These are phyloP conservation scores for Xerocomus brunneocitrinus DNA, from an alignment of 768 basidiomycete species.

Conservation along the genomic window DNA sequence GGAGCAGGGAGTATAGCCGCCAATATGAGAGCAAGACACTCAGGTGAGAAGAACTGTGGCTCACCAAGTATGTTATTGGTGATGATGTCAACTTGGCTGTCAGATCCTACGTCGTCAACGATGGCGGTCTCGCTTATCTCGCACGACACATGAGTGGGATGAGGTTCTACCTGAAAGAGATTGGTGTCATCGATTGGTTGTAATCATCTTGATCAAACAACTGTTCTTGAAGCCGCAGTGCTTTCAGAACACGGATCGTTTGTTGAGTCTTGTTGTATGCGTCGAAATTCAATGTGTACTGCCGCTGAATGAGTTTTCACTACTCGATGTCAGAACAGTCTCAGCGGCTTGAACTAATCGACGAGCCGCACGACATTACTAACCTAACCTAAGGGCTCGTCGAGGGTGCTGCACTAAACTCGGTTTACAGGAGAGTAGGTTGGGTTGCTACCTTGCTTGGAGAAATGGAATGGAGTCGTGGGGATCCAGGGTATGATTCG, in stretches of 20 bases:
- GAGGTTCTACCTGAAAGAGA: background rate
- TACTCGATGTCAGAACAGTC: background rate
- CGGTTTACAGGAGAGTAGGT: no score
- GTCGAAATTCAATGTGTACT: background rate
- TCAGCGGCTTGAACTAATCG: background rate
- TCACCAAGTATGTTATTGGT: background rate
- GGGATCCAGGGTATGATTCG: no score
- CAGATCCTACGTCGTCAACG: constrained; percentile 7
- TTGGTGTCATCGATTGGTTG: background rate
- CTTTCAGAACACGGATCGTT: background rate
- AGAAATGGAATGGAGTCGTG: no score
- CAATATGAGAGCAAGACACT: constrained; percentile 1
- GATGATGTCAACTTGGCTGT: no score
- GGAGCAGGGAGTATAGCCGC: constrained; percentile 7
- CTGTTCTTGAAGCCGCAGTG: background rate
- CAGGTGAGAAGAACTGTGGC: background rate
- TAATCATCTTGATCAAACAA: background rate
- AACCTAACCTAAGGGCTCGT: background rate
- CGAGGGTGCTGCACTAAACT: no score
- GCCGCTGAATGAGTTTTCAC: background rate
- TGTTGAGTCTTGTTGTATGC: background rate
- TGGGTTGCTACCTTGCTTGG: no score
- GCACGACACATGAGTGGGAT: background rate
- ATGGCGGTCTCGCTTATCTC: constrained; percentile 3
- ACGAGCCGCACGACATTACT: no score